These are phyloP conservation scores for Fusarium cyanostomum DNA, from an alignment of 2,329 filamentous ascomycete species.

Conservation along the genomic window DNA sequence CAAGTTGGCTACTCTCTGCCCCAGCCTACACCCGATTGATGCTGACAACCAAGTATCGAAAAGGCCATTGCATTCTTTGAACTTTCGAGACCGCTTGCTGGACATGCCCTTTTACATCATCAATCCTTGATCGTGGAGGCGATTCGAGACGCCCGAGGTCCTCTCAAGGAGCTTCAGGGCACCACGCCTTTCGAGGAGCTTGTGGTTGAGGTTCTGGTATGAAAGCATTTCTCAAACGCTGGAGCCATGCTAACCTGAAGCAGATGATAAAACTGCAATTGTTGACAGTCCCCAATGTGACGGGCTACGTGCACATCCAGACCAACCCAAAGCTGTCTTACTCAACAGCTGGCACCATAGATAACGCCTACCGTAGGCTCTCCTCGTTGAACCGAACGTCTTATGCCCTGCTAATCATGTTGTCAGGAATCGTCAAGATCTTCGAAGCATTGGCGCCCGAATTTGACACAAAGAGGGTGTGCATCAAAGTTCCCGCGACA, in stretches of 20 bases:
- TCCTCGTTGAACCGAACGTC: fast-evolving
- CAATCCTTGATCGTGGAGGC: constrained; percentile 44
- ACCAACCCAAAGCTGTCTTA: constrained; percentile 67
- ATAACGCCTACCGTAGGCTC: constrained; percentile 59
- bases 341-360: constrained; percentile 57
- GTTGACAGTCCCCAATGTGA: constrained; percentile 59
- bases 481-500: constrained; percentile 71
- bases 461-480: constrained; percentile 60
- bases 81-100: constrained; percentile 36
- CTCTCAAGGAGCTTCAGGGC: constrained; percentile 32
- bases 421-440: constrained; percentile 56
- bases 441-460: constrained; percentile 35
- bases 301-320: constrained; percentile 66
- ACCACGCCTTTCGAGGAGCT: constrained; percentile 54
- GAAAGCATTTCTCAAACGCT: not conserved
- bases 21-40: not conserved
- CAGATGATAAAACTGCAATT: constrained; percentile 66
- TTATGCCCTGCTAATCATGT: not conserved
- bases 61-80: constrained; percentile 50
- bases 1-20: constrained; percentile 32
- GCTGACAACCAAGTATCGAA: not conserved
- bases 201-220: constrained; percentile 64
- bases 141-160: constrained; percentile 32
- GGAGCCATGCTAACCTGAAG: not conserved
- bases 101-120: constrained; percentile 39